Percentiles rank a stretch among this genome's conserved stretches.
Conservation (phyloP, 2,329 filamentous ascomycete genomes). For the Calonectria multiphialidica region DNA sequence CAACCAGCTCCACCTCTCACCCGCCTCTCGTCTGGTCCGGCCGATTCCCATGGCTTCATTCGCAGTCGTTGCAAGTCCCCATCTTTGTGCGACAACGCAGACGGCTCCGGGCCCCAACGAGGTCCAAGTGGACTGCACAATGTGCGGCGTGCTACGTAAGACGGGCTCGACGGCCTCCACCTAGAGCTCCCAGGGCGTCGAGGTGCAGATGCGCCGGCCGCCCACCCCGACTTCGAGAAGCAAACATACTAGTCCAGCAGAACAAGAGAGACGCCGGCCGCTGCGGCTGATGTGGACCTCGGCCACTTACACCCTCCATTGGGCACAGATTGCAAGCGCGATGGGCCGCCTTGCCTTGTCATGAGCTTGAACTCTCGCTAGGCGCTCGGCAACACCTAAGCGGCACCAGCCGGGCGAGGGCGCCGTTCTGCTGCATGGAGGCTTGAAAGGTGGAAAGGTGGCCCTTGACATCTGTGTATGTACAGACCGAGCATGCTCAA, state of each 20-base stretch:
- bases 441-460: not conserved
- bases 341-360: slow-evolving; percentile 24
- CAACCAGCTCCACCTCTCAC: slow-evolving; percentile 1
- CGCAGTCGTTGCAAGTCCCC: not conserved
- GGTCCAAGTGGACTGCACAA: slow-evolving; percentile 12
- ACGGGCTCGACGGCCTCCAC: slow-evolving; percentile 16
- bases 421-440: not conserved
- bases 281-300: slow-evolving; percentile 34
- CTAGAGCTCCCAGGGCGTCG: slow-evolving; percentile 12
- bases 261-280: slow-evolving; percentile 22
- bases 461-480: not conserved
- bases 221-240: slow-evolving; percentile 12
- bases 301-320: slow-evolving; percentile 22
- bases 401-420: slow-evolving; percentile 11
- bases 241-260: slow-evolving; percentile 2
- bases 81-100: slow-evolving; percentile 5
- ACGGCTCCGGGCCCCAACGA: slow-evolving; percentile 1
- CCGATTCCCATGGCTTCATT: slow-evolving; percentile 1
- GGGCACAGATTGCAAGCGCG: slow-evolving; percentile 32
- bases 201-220: slow-evolving; percentile 17
- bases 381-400: not conserved
- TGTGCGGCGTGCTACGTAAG: slow-evolving; percentile 21
- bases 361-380: not conserved
- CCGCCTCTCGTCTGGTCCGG: not conserved
- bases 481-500: not conserved